phyloP scores from a whole-genome alignment of 2,329 filamentous ascomycete genomes.

The Corinectria fuckeliana region DNA sequence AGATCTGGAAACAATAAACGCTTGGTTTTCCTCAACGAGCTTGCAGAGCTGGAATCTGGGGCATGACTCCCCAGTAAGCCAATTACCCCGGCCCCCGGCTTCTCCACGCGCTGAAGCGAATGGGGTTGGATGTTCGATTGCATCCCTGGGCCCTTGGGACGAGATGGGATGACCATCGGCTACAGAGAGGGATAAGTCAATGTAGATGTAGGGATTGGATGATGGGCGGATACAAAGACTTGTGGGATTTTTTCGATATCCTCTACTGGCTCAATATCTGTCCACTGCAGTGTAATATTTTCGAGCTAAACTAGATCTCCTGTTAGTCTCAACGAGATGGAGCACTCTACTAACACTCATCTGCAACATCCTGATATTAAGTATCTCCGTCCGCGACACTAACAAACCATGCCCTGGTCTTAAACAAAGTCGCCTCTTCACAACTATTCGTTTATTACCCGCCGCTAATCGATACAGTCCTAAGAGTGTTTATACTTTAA shows the following conservation, averaged over 20 bases:
- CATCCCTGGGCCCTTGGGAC: not conserved
- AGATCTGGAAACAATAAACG: not conserved
- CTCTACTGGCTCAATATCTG: not conserved
- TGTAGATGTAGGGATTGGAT: not conserved
- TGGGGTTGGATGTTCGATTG: not conserved
- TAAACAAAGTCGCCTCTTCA: slow-evolving; percentile 34
- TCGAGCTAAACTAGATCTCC: no score
- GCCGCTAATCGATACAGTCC: no score
- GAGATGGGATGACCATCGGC: not conserved
- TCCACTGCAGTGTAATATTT: not conserved
- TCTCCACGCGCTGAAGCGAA: not conserved
- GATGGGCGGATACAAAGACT: not conserved
- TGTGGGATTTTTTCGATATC: not conserved
- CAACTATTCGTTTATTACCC: no score
- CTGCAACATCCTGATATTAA: not conserved
- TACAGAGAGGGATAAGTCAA: not conserved
- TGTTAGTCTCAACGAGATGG: not conserved
- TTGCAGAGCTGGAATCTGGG: not conserved
- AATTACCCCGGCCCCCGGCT: not conserved
- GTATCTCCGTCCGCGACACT: slow-evolving; percentile 34
- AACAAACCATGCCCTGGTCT: slow-evolving; percentile 42
- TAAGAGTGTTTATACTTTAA: no score
- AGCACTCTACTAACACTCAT: not conserved
- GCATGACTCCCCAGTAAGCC: not conserved
- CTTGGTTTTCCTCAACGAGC: not conserved